A percentile compares a stretch with the other conserved stretches of the same genome.
Evolutionary conservation across 2,329 filamentous ascomycete genomes (phyloP).

Genomic region (Chaetomiaceae sp.): DNA sequence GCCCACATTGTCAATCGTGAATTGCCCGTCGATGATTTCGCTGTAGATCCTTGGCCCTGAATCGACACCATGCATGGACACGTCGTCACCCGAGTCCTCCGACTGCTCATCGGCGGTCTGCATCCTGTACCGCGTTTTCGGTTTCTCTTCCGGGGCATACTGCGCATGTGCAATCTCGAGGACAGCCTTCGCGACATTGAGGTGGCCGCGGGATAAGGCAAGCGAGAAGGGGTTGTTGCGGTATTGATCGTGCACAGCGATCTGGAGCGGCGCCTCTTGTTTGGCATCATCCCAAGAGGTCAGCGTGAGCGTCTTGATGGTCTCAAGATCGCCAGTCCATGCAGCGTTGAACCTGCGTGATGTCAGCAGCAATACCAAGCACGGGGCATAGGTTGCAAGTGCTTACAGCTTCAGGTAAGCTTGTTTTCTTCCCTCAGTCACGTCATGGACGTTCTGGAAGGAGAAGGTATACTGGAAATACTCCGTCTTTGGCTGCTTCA

Average conservation of each 20-base stretch:
- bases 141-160: conserved; percentile 54
- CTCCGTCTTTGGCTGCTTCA: conserved; percentile 22
- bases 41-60: conserved; percentile 43
- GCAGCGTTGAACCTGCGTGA: conserved; percentile 62
- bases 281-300: conserved; percentile 52
- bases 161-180: conserved; percentile 68
- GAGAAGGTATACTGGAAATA: conserved; percentile 47
- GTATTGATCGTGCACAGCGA: conserved; percentile 53
- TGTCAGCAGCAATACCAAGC: conserved; percentile 22
- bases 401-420: conserved; percentile 62
- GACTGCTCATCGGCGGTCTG: conserved; percentile 21
- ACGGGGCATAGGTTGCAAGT: conserved; percentile 12
- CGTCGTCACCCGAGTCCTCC: conserved; percentile 29
- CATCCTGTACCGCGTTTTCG: conserved; percentile 48
- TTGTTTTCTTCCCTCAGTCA: conserved; percentile 49
- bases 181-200: conserved; percentile 59
- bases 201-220: conserved; percentile 62
- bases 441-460: conserved; percentile 52
- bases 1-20: conserved; percentile 73
- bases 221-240: conserved; percentile 61
- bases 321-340: conserved; percentile 64
- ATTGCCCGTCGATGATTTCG: conserved; percentile 60
- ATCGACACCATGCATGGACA: conserved; percentile 30
- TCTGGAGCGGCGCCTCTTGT: conserved; percentile 56
- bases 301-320: conserved; percentile 61